Conservation (phyloP, 2,329 filamentous ascomycete species). For the Leptographium galeiforme region DNA sequence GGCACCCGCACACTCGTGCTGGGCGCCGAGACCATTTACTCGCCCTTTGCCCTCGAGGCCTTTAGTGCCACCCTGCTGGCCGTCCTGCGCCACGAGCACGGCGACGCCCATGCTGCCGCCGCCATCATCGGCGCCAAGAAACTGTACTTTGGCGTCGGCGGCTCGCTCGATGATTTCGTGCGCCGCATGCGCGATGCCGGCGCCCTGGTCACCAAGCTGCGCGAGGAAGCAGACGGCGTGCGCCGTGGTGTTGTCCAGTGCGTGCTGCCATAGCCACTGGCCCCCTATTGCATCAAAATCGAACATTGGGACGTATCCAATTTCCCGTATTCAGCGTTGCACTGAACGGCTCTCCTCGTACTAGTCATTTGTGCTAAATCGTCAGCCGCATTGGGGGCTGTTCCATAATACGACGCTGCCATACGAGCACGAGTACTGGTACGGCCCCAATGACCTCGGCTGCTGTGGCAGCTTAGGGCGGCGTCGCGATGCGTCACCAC, state of each 20-base stretch:
- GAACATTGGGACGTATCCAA: neutral
- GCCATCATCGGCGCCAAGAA: constrained; percentile 64
- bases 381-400: no score
- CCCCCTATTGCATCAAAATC: neutral
- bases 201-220: constrained; percentile 32
- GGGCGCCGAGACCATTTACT: constrained; percentile 75
- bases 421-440: no score
- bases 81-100: constrained; percentile 36
- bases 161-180: constrained; percentile 65
- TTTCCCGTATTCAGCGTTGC: no score
- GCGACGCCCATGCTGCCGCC: constrained; percentile 34
- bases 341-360: no score
- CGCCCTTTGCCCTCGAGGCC: constrained; percentile 52
- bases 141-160: constrained; percentile 75
- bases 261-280: constrained; percentile 15
- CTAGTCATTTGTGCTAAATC: no score
- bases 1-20: constrained; percentile 39
- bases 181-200: constrained; percentile 35
- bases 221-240: constrained; percentile 48
- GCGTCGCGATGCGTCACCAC: no score
- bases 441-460: no score
- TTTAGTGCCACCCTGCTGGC: constrained; percentile 56
- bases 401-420: no score
- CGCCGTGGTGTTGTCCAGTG: constrained; percentile 47
- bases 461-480: no score